Base-by-base conservation (phyloP, 208 protist genomes). In the Wallacemonas sp. region DNA sequence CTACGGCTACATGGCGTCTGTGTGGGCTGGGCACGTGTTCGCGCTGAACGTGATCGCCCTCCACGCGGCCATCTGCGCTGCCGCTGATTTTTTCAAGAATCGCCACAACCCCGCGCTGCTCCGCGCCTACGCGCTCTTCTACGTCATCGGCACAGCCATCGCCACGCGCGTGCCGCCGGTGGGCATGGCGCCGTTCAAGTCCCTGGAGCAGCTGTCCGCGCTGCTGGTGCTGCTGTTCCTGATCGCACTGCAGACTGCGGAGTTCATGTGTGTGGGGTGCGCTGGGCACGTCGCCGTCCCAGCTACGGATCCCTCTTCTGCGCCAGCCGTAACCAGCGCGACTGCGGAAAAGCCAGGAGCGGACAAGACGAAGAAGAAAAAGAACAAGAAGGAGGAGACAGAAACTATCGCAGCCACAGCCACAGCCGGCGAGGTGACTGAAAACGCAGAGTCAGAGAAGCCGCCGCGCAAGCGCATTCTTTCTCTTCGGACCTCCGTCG, bases 11-110 rank as follows among this genome's bases (percentile, higher is more conserved):
- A 96, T 97, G 92, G 93, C 88, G 1, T 73, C 86, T 9, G 83
- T 95, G 34, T 99, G 98, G 98, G 98, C 98, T 64, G 98, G 98
- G 44, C 99, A 99, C 76, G 87, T 99, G 16, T 99, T 99, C 77
- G 95, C 99, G 56, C 90, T 98, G 41, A 99, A 99, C 80, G 70
- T 99, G 29, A 95, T 99, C 26, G 96, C 97, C 23, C 56, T 99
- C 5, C 93, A 99, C 78, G 95, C 87, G 8, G 72, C 97, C 19
- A 74, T 86, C 9, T 71, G 97, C 0, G 58, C 99, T 6, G 56
- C 99, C 6, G 66, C 89, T 48, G 85, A 84, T 63, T 85, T 74
- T 72, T 57, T 66, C 0, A 72, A 56, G 23, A 90, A 92, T 36
- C 80, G 70, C 26, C 98, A 93, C 71, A 97, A 85, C 24, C 23